These are phyloP conservation scores for Cryptococcus hybrid DNA, from an alignment of 1,284 basidiomycete genomes.

Conservation along the genomic window DNA sequence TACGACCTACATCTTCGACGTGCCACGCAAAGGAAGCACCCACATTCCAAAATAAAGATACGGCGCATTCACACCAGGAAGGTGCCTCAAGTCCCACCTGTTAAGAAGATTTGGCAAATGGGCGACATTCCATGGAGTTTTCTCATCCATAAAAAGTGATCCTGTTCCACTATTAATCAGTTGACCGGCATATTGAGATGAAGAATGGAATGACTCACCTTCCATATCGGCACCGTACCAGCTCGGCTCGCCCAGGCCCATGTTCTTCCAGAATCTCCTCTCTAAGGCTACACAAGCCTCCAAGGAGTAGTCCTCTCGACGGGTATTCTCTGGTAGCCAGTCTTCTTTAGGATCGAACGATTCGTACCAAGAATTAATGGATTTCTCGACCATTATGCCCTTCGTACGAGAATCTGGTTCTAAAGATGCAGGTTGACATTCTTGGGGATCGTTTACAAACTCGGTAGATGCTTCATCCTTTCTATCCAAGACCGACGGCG, in stretches of 20 bases:
- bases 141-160: conserved; percentile 79
- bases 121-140: conserved; percentile 89
- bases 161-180: conserved; percentile 47
- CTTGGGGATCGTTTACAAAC: conserved; percentile 19
- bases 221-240: conserved; percentile 97
- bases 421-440: conserved; percentile 7
- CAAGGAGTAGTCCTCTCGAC: conserved; percentile 70
- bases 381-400: neutral
- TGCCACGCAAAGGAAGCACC: conserved; percentile 99
- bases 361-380: conserved; percentile 58
- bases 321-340: conserved; percentile 75
- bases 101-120: conserved; percentile 82
- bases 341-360: conserved; percentile 65
- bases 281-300: conserved; percentile 87
- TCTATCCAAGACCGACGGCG: neutral
- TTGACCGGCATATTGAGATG: too few species aligned
- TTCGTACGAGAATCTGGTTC: neutral
- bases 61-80: conserved; percentile 95
- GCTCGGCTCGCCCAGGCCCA: conserved; percentile 69
- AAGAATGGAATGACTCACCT: conserved; percentile 53
- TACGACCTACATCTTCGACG: conserved; percentile 66
- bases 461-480: conserved; percentile 3
- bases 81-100: conserved; percentile 64
- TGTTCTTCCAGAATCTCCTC: conserved; percentile 85
- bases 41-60: conserved; percentile 99